phyloP scores from a whole-genome alignment of 495 filamentous ascomycete genomes.

The Glutinoglossum americanum region DNA sequence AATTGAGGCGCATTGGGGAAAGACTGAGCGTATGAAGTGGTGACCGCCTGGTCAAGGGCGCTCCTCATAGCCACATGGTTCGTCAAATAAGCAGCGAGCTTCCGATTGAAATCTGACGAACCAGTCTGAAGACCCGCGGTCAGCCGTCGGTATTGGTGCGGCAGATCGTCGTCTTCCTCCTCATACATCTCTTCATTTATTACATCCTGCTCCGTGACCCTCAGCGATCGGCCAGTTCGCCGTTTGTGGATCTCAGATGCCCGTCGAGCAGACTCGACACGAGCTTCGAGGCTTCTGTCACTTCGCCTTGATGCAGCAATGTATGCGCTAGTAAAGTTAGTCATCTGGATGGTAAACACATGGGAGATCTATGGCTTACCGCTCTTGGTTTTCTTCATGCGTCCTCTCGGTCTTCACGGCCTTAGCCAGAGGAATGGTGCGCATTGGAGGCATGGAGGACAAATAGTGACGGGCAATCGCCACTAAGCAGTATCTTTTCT shows the following conservation, averaged over 20 bases:
- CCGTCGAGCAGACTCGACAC: constrained; percentile 67
- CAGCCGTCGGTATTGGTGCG: constrained; percentile 29
- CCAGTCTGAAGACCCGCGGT: constrained; percentile 31
- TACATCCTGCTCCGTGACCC: constrained; percentile 74
- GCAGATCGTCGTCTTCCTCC: constrained; percentile 60
- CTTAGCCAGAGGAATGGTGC: too few species aligned
- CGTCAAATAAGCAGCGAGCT: constrained; percentile 34
- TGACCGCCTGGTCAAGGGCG: constrained; percentile 26
- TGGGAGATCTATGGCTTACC: too few species aligned
- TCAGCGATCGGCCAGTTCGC: constrained; percentile 65
- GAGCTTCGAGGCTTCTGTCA: constrained; percentile 75
- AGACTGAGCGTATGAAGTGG: constrained; percentile 24
- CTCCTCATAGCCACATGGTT: constrained; percentile 36
- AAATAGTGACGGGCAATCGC: too few species aligned
- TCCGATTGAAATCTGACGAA: constrained; percentile 32
- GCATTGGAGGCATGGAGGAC: too few species aligned
- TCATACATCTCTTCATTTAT: constrained; percentile 93
- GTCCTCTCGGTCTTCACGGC: too few species aligned
- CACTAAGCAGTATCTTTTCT: too few species aligned
- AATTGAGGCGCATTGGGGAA: constrained; percentile 22
- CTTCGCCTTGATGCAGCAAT: constrained; percentile 84
- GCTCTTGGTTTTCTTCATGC: too few species aligned
- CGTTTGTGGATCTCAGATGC: constrained; percentile 82
- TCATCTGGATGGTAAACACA: too few species aligned
- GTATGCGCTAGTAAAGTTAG: constrained; percentile 86